These are phyloP conservation scores for Lipomyces spencermartinsiae DNA, from an alignment of 805 yeast genomes.

Conservation along the genomic window DNA sequence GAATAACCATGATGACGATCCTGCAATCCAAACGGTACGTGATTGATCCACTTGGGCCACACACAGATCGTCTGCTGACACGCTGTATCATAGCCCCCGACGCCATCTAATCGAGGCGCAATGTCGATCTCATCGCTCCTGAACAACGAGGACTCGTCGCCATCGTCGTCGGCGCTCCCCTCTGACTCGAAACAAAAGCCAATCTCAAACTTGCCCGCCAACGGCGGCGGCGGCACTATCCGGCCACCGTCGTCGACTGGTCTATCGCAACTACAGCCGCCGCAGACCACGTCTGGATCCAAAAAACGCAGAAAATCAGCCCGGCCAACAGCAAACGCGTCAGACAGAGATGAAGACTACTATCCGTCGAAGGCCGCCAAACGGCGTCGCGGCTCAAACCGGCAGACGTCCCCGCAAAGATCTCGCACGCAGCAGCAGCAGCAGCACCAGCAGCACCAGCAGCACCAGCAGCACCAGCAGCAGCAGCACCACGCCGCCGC, in stretches of 20 bases:
- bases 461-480: not conserved
- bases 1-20: not conserved
- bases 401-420: not conserved
- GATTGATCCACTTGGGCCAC: not conserved
- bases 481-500: not conserved
- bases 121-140: constrained; percentile 36
- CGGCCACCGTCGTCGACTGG: constrained; percentile 1
- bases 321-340: not conserved
- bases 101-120: constrained; percentile 29
- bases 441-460: not conserved
- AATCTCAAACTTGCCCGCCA: constrained; percentile 5
- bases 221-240: not conserved
- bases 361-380: constrained; percentile 16
- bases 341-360: constrained; percentile 14
- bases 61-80: not conserved
- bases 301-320: constrained; percentile 10
- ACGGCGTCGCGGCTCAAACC: constrained; percentile 10
- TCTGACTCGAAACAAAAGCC: constrained; percentile 6
- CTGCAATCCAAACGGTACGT: not conserved
- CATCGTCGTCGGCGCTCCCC: constrained; percentile 15
- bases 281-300: not conserved
- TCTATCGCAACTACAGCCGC: not conserved
- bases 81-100: not conserved
- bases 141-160: constrained; percentile 30
- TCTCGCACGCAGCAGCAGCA: not conserved